Percentiles rank a stretch among this genome's conserved stretches.
These are phyloP conservation scores for Tolypocladium tundrense DNA, from an alignment of 2,329 filamentous ascomycete species.

Conservation along the genomic window DNA sequence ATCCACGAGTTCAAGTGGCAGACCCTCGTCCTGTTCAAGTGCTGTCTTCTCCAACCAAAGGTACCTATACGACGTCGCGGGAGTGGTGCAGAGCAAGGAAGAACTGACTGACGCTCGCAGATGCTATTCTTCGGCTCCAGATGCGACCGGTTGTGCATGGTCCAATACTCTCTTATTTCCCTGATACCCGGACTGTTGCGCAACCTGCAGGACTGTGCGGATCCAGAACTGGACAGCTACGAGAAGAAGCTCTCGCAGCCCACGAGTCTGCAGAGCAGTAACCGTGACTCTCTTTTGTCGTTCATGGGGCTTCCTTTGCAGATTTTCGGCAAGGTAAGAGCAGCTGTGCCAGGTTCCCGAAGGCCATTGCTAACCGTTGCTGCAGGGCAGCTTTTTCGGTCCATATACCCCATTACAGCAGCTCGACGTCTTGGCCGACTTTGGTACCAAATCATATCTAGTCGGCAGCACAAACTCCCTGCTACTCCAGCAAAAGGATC, in stretches of 20 bases:
- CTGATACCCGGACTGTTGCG: constrained; percentile 87
- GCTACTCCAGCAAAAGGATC: constrained; percentile 84
- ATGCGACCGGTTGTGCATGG: constrained; percentile 93
- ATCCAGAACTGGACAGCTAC: constrained; percentile 82
- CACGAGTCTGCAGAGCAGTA: constrained; percentile 81
- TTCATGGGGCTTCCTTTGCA: constrained; percentile 95
- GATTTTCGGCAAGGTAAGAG: constrained; percentile 74
- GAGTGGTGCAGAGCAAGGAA: not conserved
- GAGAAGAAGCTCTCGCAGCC: constrained; percentile 65
- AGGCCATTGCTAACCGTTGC: constrained; percentile 6
- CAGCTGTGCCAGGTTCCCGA: not conserved
- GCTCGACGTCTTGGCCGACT: constrained; percentile 84
- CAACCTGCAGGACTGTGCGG: constrained; percentile 87
- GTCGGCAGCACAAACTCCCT: constrained; percentile 95
- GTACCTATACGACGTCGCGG: constrained; percentile 33
- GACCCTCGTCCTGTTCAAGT: constrained; percentile 88
- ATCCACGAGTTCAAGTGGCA: constrained; percentile 93
- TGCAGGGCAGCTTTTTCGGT: constrained; percentile 80
- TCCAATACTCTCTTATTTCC: constrained; percentile 93
- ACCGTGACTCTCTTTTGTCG: constrained; percentile 76
- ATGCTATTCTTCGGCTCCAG: constrained; percentile 98
- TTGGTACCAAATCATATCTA: constrained; percentile 92
- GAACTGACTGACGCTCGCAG: constrained; percentile 31
- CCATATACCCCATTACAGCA: constrained; percentile 96
- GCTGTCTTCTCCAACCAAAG: constrained; percentile 87